These are phyloP conservation scores for Auriscalpium microsporum DNA, from an alignment of 768 basidiomycete species.

Conservation along the genomic window DNA sequence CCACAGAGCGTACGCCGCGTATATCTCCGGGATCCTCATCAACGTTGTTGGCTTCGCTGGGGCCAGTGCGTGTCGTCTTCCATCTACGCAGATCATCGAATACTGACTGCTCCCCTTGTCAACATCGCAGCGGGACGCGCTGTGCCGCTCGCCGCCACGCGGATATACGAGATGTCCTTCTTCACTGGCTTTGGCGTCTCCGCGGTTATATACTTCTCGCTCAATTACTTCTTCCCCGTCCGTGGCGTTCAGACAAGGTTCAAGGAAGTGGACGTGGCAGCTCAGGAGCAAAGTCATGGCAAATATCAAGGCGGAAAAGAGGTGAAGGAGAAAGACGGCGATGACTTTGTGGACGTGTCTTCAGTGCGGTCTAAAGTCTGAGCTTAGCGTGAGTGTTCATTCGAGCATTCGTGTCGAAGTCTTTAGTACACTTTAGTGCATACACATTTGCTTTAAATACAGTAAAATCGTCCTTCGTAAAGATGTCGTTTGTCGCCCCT, in stretches of 20 bases:
- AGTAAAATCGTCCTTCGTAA: too few species aligned
- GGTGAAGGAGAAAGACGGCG: too few species aligned
- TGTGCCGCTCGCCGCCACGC: conserved; percentile 63
- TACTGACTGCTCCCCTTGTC: neutral
- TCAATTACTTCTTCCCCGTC: conserved; percentile 56
- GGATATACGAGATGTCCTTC: conserved; percentile 71
- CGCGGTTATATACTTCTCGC: conserved; percentile 48
- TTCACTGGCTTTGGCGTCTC: conserved; percentile 78
- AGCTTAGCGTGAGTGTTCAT: too few species aligned
- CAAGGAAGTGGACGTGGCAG: conserved; percentile 49
- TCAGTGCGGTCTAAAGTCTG: too few species aligned
- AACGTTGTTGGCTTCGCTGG: conserved; percentile 80
- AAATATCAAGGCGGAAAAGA: too few species aligned
- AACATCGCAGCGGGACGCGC: conserved; percentile 37
- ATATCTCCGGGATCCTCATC: conserved; percentile 68
- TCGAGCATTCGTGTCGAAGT: too few species aligned
- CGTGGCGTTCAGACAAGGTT: conserved; percentile 40
- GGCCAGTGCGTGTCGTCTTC: conserved; percentile 39
- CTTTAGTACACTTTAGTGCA: too few species aligned
- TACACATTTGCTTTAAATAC: too few species aligned
- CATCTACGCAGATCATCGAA: neutral
- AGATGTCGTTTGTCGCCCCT: too few species aligned
- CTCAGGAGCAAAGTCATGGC: neutral
- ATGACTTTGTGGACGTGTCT: too few species aligned
- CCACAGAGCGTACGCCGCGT: conserved; percentile 52